A percentile compares a stretch with the other conserved stretches of the same genome.
These are phyloP conservation scores for Sinapis alba DNA, from an alignment of 441 rosid genomes.

Conservation along the genomic window DNA sequence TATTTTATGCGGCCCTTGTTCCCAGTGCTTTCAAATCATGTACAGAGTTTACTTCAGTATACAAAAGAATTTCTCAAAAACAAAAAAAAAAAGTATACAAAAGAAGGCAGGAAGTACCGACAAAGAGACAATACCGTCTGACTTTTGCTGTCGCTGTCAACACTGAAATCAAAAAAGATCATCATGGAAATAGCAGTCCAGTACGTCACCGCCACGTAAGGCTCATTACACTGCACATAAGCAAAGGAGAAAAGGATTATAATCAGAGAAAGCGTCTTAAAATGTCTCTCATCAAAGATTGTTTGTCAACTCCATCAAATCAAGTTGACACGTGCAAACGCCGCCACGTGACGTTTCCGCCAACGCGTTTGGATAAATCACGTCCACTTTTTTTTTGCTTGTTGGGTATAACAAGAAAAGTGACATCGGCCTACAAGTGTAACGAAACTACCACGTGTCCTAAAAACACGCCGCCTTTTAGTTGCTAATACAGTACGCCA, in stretches of 20 bases:
- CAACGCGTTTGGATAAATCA: slow-evolving; percentile 41
- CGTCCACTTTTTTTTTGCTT: slow-evolving; percentile 33
- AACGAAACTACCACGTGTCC: slow-evolving; percentile 42
- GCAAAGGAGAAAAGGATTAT: not conserved
- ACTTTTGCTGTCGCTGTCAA: slow-evolving; percentile 50
- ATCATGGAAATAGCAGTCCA: not conserved
- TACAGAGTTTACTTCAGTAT: not conserved
- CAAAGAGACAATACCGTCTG: slow-evolving; percentile 54
- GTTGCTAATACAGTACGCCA: slow-evolving; percentile 41
- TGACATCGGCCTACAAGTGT: slow-evolving; percentile 37
- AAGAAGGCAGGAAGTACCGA: not conserved
- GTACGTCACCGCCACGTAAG: not conserved
- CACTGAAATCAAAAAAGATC: slow-evolving; percentile 54
- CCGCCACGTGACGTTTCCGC: slow-evolving; percentile 41
- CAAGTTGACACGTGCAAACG: slow-evolving; percentile 24
- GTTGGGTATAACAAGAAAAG: slow-evolving; percentile 39
- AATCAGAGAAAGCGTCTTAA: slow-evolving; percentile 32
- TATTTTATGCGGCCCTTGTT: not conserved
- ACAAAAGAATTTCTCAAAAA: too few species aligned
- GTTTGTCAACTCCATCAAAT: slow-evolving; percentile 2
- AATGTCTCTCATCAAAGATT: not conserved
- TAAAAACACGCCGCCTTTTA: slow-evolving; percentile 25
- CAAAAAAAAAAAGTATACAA: too few species aligned
- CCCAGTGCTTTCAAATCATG: not conserved
- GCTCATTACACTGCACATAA: not conserved